Percentiles rank a stretch among this genome's conserved stretches.
phyloP scores from a whole-genome alignment of 345 rosid species.

The Eucalyptus rudis region DNA sequence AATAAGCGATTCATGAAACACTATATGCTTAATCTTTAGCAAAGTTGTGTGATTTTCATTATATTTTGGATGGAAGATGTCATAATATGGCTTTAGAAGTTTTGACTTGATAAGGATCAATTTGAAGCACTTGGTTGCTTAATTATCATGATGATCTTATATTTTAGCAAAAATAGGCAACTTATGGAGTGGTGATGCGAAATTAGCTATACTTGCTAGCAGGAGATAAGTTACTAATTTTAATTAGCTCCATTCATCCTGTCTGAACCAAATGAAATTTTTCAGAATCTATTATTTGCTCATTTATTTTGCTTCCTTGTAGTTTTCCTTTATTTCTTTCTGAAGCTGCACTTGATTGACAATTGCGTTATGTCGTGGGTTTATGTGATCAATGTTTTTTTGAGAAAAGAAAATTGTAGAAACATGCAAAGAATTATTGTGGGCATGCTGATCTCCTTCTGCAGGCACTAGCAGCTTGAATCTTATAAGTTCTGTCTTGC shows the following conservation, averaged over 20 bases:
- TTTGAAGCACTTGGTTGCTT: neutral
- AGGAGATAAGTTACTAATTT: neutral
- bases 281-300: neutral
- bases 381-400: neutral
- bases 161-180: neutral
- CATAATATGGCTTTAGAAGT: neutral
- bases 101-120: neutral
- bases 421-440: neutral
- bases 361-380: neutral
- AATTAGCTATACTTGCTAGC: neutral
- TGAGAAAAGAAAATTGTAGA: neutral
- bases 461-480: neutral
- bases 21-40: neutral
- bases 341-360: neutral
- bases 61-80: neutral
- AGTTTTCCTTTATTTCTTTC: neutral
- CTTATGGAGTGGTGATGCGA: neutral
- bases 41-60: neutral
- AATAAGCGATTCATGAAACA: neutral
- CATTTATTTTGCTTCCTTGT: neutral
- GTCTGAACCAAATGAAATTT: neutral
- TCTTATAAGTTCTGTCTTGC: neutral
- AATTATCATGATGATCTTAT: neutral
- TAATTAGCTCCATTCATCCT: neutral
- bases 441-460: neutral